Evolutionary conservation across 352 stramenopile genomes (phyloP).

Genomic region (Phytophthora citricola): DNA sequence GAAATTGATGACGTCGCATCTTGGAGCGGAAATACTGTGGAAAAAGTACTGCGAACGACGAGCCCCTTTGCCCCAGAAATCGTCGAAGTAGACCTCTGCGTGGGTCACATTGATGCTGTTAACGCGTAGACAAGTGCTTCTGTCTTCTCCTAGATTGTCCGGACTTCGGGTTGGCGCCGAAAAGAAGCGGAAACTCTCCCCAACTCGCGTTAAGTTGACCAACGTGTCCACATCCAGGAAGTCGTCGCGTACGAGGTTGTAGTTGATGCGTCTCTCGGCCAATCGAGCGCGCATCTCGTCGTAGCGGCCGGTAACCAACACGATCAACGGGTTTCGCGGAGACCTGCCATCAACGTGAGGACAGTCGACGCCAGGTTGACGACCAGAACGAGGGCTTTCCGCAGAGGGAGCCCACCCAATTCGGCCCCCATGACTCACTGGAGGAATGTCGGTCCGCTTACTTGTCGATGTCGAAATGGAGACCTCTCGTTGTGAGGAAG

Average conservation of each 20-base stretch:
- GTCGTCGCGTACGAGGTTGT: slow-evolving; percentile 47
- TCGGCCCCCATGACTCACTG: slow-evolving; percentile 21
- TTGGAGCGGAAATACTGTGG: slow-evolving; percentile 53
- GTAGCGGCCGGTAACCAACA: slow-evolving; percentile 52
- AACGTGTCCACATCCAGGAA: slow-evolving; percentile 39
- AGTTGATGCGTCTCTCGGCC: slow-evolving; percentile 47
- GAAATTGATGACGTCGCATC: slow-evolving; percentile 54
- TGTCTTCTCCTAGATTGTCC: slow-evolving; percentile 44
- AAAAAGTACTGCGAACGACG: slow-evolving; percentile 47
- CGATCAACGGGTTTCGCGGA: slow-evolving; percentile 64
- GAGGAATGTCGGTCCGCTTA: background rate
- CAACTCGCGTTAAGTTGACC: slow-evolving; percentile 39
- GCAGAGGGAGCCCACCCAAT: slow-evolving; percentile 18
- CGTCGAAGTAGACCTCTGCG: slow-evolving; percentile 43
- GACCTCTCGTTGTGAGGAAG: background rate
- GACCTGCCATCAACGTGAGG: slow-evolving; percentile 57
- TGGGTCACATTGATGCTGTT: slow-evolving; percentile 50
- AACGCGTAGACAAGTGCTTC: slow-evolving; percentile 52
- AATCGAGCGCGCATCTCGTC: slow-evolving; percentile 51
- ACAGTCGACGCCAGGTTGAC: slow-evolving; percentile 54
- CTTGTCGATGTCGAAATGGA: slow-evolving; percentile 20
- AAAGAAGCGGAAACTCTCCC: slow-evolving; percentile 45
- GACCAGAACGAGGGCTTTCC: slow-evolving; percentile 34
- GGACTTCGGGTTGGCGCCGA: slow-evolving; percentile 38
- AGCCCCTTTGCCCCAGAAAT: slow-evolving; percentile 52